These are phyloP conservation scores for Rhizophora apiculata DNA, from an alignment of 345 rosid genomes.

Conservation along the genomic window DNA sequence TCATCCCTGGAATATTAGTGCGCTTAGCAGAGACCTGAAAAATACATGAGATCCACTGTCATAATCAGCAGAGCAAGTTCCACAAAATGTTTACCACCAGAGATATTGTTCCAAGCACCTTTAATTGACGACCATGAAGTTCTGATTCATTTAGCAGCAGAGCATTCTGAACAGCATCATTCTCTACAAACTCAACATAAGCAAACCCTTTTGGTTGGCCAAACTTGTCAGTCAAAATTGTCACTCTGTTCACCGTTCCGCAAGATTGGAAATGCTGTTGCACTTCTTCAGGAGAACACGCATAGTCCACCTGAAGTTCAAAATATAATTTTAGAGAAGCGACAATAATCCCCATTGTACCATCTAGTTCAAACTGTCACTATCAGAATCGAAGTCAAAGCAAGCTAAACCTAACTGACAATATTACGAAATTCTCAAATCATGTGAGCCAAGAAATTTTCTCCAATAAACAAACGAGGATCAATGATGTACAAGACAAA, in stretches of 20 bases:
- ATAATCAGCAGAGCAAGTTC: conserved; percentile 4
- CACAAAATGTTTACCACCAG: background rate
- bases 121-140: conserved; percentile 90
- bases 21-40: conserved; percentile 89
- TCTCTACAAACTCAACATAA: conserved; percentile 90
- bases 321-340: conserved; percentile 15
- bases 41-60: conserved; percentile 12
- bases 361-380: background rate
- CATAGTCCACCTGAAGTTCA: conserved; percentile 79
- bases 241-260: conserved; percentile 94
- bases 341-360: background rate
- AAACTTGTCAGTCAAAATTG: conserved; percentile 46
- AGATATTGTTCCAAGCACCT: conserved; percentile 42
- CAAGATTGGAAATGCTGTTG: conserved; percentile 99
- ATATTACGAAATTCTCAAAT: too few species aligned
- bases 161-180: conserved; percentile 93
- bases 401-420: too few species aligned
- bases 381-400: background rate
- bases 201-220: conserved; percentile 99
- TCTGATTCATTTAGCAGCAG: conserved; percentile 91
- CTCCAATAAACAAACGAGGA: conserved; percentile 1
- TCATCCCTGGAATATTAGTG: conserved; percentile 95
- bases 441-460: too few species aligned
- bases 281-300: conserved; percentile 97
- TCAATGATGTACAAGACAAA: background rate